phyloP scores from a whole-genome alignment of 1,139 yeast species.

The Pichia sp. region DNA sequence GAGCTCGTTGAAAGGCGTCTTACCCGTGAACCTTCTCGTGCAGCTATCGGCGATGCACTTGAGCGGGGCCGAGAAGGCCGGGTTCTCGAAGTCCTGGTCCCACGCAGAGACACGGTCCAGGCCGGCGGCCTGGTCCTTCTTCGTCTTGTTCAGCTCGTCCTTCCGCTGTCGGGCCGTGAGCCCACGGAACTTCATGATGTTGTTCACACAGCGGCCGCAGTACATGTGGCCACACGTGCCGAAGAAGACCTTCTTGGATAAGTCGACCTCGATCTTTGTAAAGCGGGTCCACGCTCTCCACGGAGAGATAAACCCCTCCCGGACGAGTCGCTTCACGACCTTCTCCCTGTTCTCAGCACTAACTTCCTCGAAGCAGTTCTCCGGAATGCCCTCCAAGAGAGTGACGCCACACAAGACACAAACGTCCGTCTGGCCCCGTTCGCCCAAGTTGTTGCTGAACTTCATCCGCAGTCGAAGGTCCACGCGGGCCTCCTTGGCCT shows the following conservation, averaged over 20 bases:
- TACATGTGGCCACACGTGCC: constrained; percentile 79
- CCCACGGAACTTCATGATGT: constrained; percentile 37
- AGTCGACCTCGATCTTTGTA: constrained; percentile 51
- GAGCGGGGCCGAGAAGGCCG: constrained; percentile 45
- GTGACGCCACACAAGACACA: constrained; percentile 70
- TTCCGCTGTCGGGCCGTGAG: constrained; percentile 14
- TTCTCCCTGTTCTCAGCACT: constrained; percentile 24
- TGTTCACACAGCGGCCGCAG: constrained; percentile 79
- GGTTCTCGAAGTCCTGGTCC: constrained; percentile 39
- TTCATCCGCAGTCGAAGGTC: constrained; percentile 24
- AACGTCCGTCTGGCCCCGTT: constrained; percentile 35
- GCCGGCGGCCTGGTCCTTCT: constrained; percentile 9
- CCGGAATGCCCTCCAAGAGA: constrained; percentile 68
- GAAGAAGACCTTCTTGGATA: constrained; percentile 65
- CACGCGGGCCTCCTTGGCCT: constrained; percentile 30
- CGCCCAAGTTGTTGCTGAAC: constrained; percentile 38
- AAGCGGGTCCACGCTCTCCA: constrained; percentile 51
- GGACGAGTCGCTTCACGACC: constrained; percentile 19
- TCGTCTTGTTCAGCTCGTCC: constrained; percentile 10
- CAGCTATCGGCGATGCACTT: constrained; percentile 44
- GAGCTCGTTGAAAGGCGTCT: constrained; percentile 26
- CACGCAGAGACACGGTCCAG: constrained; percentile 3
- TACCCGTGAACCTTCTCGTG: constrained; percentile 26
- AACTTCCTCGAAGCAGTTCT: constrained; percentile 37
- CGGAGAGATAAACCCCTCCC: constrained; percentile 48